Conservation (phyloP, 441 rosid genomes). For the Populus trichocarpa region DNA sequence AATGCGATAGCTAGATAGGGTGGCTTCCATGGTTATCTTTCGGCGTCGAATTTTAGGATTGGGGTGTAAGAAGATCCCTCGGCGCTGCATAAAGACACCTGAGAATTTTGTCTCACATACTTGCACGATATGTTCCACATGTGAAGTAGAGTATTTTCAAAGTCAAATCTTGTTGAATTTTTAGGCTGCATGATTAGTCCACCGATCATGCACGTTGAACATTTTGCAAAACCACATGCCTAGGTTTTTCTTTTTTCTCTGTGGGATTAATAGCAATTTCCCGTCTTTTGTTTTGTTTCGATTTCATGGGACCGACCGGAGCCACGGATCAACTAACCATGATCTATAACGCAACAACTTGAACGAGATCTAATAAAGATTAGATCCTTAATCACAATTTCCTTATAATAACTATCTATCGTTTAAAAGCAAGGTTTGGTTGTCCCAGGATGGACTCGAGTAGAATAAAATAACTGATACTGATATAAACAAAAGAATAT, state of each 20-base stretch:
- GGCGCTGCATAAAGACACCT: constrained; percentile 2
- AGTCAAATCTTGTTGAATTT: constrained; percentile 29
- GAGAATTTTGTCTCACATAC: constrained; percentile 14
- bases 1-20: constrained; percentile 5
- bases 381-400: not conserved
- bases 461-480: not conserved
- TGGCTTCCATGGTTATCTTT: constrained; percentile 18
- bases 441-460: not conserved
- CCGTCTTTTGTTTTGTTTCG: not conserved
- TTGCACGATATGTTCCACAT: constrained; percentile 8
- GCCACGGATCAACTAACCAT: constrained; percentile 43
- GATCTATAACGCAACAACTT: constrained; percentile 24
- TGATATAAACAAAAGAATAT: not conserved
- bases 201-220: constrained; percentile 11
- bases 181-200: constrained; percentile 12
- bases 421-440: not conserved
- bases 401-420: not conserved
- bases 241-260: too few species aligned
- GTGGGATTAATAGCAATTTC: too few species aligned
- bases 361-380: constrained; percentile 5
- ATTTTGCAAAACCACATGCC: too few species aligned
- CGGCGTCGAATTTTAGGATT: constrained; percentile 7
- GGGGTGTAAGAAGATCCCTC: constrained; percentile 9
- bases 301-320: constrained; percentile 32
- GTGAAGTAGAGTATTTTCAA: not conserved